phyloP scores from a whole-genome alignment of 345 rosid genomes.

The Xanthoceras sorbifolium region DNA sequence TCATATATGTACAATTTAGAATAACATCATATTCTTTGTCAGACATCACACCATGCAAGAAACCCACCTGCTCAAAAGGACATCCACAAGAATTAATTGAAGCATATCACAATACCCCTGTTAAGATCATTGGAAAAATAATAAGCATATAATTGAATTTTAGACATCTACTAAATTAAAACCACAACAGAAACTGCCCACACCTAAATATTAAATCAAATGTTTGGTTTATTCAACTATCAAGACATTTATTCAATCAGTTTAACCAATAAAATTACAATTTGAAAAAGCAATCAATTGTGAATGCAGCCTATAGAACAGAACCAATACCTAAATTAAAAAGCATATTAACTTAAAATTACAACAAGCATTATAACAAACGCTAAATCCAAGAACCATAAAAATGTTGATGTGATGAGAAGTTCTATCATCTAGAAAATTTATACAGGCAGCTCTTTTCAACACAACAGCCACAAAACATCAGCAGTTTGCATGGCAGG shows the following conservation, averaged over 20 bases:
- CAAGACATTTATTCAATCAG: background rate
- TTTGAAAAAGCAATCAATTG: background rate
- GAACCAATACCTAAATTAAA: background rate
- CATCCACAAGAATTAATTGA: conserved; percentile 9
- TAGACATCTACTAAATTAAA: background rate
- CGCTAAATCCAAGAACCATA: background rate
- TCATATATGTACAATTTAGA: conserved; percentile 63
- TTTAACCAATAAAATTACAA: background rate
- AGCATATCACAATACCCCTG: background rate
- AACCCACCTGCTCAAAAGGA: conserved; percentile 70
- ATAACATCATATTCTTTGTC: conserved; percentile 90
- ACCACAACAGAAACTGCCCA: background rate
- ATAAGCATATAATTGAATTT: no score
- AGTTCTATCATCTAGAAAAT: background rate
- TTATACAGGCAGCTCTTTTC: background rate
- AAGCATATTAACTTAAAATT: background rate
- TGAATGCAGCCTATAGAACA: background rate
- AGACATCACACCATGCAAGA: conserved; percentile 80
- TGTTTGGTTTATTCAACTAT: background rate
- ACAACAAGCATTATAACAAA: background rate
- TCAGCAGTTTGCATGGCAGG: background rate
- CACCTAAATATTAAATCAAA: background rate
- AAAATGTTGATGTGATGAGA: background rate
- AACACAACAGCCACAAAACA: background rate
- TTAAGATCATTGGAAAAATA: no score